Conservation (phyloP, 2,329 filamentous ascomycete genomes). For the Orbilia javanica region DNA sequence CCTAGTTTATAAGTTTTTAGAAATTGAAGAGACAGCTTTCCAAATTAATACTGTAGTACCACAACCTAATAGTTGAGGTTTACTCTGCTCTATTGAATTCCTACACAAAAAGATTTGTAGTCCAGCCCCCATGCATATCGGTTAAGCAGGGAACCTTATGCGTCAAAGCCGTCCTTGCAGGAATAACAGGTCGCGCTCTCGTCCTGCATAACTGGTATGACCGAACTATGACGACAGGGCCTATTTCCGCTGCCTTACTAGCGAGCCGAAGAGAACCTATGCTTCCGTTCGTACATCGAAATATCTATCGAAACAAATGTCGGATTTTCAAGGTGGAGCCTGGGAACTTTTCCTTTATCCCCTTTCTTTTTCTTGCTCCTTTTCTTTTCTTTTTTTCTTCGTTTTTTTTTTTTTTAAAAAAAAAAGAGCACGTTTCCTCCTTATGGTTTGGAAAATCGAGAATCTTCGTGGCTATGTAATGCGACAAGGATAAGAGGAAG, state of each 20-base stretch:
- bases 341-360: background rate
- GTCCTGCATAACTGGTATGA: conserved; percentile 43
- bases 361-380: background rate
- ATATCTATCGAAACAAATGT: background rate
- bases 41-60: no score
- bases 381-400: conserved; percentile 8
- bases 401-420: background rate
- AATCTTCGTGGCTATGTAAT: conserved; percentile 51
- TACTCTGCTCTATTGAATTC: background rate
- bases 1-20: background rate
- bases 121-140: conserved; percentile 50
- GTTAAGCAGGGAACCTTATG: conserved; percentile 59
- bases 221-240: conserved; percentile 58
- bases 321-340: conserved; percentile 1
- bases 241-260: conserved; percentile 9
- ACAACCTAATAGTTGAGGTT: background rate
- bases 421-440: background rate
- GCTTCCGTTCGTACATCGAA: background rate
- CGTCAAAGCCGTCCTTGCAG: conserved; percentile 48
- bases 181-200: conserved; percentile 2
- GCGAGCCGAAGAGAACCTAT: conserved; percentile 25
- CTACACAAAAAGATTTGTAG: background rate
- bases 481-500: conserved; percentile 9
- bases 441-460: conserved; percentile 13
- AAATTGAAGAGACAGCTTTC: background rate